A percentile compares a stretch with the other conserved stretches of the same genome.
These are phyloP conservation scores for Yamadazyma diospyri DNA, from an alignment of 1,139 yeast species.

Conservation along the genomic window DNA sequence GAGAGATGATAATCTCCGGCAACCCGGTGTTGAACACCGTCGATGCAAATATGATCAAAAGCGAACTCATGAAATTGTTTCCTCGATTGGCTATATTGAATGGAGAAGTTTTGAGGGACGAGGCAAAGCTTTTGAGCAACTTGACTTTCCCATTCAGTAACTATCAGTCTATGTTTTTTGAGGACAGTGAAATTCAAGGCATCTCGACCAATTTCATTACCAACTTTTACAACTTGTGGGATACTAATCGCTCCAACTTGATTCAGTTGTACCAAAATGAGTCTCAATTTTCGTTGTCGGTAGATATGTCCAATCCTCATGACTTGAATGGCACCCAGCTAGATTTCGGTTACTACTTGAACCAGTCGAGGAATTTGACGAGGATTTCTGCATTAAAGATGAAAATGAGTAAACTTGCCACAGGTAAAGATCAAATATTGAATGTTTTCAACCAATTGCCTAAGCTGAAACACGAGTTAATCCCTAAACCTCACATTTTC, in stretches of 20 bases:
- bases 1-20: slow-evolving; percentile 73
- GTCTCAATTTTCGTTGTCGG: slow-evolving; percentile 77
- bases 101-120: slow-evolving; percentile 75
- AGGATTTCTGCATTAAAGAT: slow-evolving; percentile 60
- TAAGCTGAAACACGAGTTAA: slow-evolving; percentile 65
- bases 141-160: slow-evolving; percentile 54
- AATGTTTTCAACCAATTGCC: slow-evolving; percentile 68
- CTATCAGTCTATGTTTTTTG: slow-evolving; percentile 62
- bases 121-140: slow-evolving; percentile 50
- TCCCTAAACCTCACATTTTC: slow-evolving; percentile 59
- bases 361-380: slow-evolving; percentile 72
- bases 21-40: slow-evolving; percentile 62
- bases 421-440: slow-evolving; percentile 67
- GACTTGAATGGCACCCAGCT: slow-evolving; percentile 38
- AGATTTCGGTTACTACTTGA: slow-evolving; percentile 63
- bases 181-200: slow-evolving; percentile 66
- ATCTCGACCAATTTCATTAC: slow-evolving; percentile 74
- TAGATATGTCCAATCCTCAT: slow-evolving; percentile 52
- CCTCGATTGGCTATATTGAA: slow-evolving; percentile 79
- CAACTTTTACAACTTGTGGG: slow-evolving; percentile 79
- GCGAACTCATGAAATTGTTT: slow-evolving; percentile 66
- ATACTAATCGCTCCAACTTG: slow-evolving; percentile 66
- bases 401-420: slow-evolving; percentile 55
- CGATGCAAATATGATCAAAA: slow-evolving; percentile 40
- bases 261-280: slow-evolving; percentile 72